Base-by-base conservation (phyloP, 1,284 basidiomycete species). In the Cryptococcus depauperatus region DNA sequence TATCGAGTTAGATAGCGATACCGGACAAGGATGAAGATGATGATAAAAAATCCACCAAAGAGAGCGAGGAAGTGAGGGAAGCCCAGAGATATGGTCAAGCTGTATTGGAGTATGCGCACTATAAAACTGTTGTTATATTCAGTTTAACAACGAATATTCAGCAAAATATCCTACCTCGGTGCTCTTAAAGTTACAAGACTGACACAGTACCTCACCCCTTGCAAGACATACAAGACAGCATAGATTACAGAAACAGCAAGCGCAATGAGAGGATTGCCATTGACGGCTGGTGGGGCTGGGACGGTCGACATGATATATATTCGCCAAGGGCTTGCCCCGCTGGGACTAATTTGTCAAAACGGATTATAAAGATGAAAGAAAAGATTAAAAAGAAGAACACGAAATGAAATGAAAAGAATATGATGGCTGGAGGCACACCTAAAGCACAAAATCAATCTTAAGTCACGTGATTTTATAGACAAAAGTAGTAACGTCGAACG, bases 41-140 rank as follows among this genome's bases (percentile, higher is more conserved):
- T 80, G 41, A 85, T 76, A 2, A 77, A 75, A 2, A 80, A 80
- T 4, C 80, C 73, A 14, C 74, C 70, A 53, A 89, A 85, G 13
- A 93, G 77, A 43, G 83, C 75, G 9, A 84, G 81, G 53, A 92
- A 83, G 38, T 84, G 85, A 76, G 85, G 90, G 65, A 92, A 91
- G 55, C 87, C 87, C 41, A 93, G 77, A 79, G 91, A 69, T 56
- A 90, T 76, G 1, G 88, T 91, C 76, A 91, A 81, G 4, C 87
- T 88, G 64, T 89, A 90, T 9, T 87, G 88, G 14, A 92, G 76
- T 27, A 88, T 74, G 19, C 81, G 75, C 57, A 69, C 63, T 7
- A 70, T 52, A 18, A 34, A 43, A 33, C 46, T 51, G 47, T 19
- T 18, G 27, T 22, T 21, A 10, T 44, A 14, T 19, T 40, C 21